Evolutionary conservation across 495 filamentous ascomycete genomes (phyloP).

Genomic region (Achaetomiella virescens): DNA sequence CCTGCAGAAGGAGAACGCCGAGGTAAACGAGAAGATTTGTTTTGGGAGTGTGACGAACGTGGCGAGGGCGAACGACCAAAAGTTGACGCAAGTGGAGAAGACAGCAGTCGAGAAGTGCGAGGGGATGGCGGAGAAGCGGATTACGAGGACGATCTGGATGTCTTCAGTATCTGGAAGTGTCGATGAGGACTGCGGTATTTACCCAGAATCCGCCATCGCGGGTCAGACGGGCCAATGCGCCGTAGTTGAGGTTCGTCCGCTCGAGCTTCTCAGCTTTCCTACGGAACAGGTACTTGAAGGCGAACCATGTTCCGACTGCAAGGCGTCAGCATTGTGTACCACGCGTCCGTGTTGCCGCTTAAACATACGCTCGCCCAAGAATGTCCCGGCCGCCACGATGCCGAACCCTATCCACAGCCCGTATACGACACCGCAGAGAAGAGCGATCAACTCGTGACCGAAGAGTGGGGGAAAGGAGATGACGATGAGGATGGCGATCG

Average conservation of each 20-base stretch:
- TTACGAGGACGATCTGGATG: constrained; percentile 24
- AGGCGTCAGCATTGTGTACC: background rate
- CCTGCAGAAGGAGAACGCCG: constrained; percentile 25
- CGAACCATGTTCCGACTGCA: constrained; percentile 23
- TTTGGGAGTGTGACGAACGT: constrained; percentile 31
- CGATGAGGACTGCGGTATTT: background rate
- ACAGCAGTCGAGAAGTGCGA: constrained; percentile 32
- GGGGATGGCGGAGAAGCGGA: constrained; percentile 31
- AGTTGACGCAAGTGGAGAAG: constrained; percentile 31
- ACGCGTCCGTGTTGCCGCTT: background rate
- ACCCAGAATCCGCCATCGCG: constrained; percentile 28
- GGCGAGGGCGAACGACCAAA: constrained; percentile 29
- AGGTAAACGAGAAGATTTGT: constrained; percentile 33
- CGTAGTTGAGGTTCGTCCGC: constrained; percentile 29
- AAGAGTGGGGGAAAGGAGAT: constrained; percentile 33
- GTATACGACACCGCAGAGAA: constrained; percentile 32
- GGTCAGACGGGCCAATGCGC: constrained; percentile 24
- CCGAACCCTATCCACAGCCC: constrained; percentile 28
- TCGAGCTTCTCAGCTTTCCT: constrained; percentile 23
- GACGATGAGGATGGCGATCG: constrained; percentile 29
- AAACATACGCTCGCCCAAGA: constrained; percentile 24
- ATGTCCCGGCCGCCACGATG: constrained; percentile 28
- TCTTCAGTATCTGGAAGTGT: background rate
- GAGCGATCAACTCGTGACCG: constrained; percentile 29
- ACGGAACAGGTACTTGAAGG: constrained; percentile 25